These are phyloP conservation scores for Eustoma russellianum DNA, from an alignment of 257 asterid genomes.

Conservation along the genomic window DNA sequence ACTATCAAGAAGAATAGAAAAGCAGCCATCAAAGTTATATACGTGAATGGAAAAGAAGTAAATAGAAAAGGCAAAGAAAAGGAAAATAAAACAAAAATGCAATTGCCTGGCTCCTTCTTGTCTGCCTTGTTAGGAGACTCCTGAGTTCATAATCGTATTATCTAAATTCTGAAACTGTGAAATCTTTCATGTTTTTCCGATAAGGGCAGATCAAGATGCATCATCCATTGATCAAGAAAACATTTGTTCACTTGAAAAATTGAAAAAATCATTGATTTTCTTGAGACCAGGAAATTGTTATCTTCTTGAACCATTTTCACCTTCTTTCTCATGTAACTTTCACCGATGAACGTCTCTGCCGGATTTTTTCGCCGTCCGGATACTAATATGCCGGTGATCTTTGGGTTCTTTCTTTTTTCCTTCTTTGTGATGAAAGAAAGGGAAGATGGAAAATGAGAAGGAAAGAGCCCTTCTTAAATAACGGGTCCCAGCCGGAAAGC, in stretches of 20 bases:
- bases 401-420: constrained; percentile 2
- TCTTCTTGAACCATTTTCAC: constrained; percentile 22
- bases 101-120: constrained; percentile 87
- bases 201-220: too few species aligned
- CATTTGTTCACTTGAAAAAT: constrained; percentile 3
- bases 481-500: constrained; percentile 30
- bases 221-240: constrained; percentile 4
- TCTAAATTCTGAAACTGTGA: constrained; percentile 21
- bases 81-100: constrained; percentile 3
- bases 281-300: neutral
- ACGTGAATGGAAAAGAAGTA: neutral
- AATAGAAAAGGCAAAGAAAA: neutral
- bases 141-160: constrained; percentile 5
- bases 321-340: constrained; percentile 11
- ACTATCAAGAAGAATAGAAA: neutral
- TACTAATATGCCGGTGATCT: neutral
- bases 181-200: constrained; percentile 18
- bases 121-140: constrained; percentile 43
- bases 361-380: neutral
- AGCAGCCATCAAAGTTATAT: neutral
- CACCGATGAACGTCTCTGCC: constrained; percentile 1
- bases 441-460: neutral
- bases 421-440: neutral
- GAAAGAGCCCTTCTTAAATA: constrained; percentile 3
- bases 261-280: neutral